Conservation (phyloP, 1,284 basidiomycete genomes). For the Athelia sp. region DNA sequence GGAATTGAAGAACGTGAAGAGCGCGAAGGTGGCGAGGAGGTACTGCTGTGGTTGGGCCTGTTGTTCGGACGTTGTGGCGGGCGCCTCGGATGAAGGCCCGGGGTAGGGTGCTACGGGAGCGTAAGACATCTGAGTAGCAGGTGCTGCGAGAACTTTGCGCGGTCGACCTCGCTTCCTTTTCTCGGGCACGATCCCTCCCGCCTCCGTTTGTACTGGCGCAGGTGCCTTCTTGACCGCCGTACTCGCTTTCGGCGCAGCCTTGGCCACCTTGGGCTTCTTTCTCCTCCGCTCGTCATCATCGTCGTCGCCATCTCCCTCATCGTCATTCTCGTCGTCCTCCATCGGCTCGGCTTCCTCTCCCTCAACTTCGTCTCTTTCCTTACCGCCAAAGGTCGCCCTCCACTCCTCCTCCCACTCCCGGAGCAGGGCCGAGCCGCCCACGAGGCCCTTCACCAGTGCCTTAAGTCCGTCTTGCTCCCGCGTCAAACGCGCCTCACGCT, state of each 20-base stretch:
- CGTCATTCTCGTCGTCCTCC: slow-evolving; percentile 53
- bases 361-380: slow-evolving; percentile 67
- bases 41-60: slow-evolving; percentile 60
- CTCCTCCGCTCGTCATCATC: slow-evolving; percentile 44
- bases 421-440: slow-evolving; percentile 64
- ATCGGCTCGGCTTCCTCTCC: slow-evolving; percentile 41
- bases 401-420: slow-evolving; percentile 74
- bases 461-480: slow-evolving; percentile 70
- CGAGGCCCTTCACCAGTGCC: slow-evolving; percentile 58
- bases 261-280: slow-evolving; percentile 47
- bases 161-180: slow-evolving; percentile 81
- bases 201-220: slow-evolving; percentile 12
- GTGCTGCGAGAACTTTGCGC: slow-evolving; percentile 38
- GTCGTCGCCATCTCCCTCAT: slow-evolving; percentile 49
- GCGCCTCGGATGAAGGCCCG: not conserved
- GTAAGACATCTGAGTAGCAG: slow-evolving; percentile 8
- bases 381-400: slow-evolving; percentile 64
- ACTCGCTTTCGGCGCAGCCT: slow-evolving; percentile 22
- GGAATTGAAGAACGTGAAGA: slow-evolving; percentile 75
- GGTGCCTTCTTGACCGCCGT: slow-evolving; percentile 25
- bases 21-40: slow-evolving; percentile 67
- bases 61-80: slow-evolving; percentile 1
- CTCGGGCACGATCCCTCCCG: slow-evolving; percentile 39
- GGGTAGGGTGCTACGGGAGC: not conserved
- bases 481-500: slow-evolving; percentile 62